Base-by-base conservation (phyloP, 768 basidiomycete species). In the Mycena polygramma region DNA sequence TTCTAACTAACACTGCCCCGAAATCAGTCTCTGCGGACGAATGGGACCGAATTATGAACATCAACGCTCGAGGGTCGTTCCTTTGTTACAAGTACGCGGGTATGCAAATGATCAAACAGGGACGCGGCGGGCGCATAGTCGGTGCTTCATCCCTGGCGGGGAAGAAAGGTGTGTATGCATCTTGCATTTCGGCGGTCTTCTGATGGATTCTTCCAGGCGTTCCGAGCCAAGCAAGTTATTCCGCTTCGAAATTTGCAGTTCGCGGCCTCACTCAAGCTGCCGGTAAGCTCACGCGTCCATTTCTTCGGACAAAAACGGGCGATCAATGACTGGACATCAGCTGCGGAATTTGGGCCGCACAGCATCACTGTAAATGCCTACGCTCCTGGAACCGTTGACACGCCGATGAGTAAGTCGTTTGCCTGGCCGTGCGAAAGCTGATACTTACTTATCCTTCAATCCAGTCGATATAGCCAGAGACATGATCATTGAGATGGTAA, bases 21-120 rank as follows among this genome's bases (percentile, higher is more conserved):
- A 30, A 30, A 17, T 6, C 22, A 68, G 66, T 57, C 2, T 8
- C 59, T 8, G 17, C 19, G 17, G 59, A 68, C 20, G 51, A 70
- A n/a, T 70, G 63, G 63, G 63, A 70, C n/a, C n/a, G 57, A 7
- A 13, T 70, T 9, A 51, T 63, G 57, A 30, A 17, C 49, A 26
- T 70, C 24, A 70, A 70, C 19, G 43, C 51, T 13, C 57, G 57
- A 2, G 69, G 69, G 5, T 5, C 41, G 0, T 59, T 70, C 36
- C 63, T 65, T 17, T 64, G 69, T 43, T 70, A 70, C 63, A 70
- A 65, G 43, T 65, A 65, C 43, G 69, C 69, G 1, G 69, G 46
- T 11, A 19, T 54, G 0, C 69, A 70, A 15, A 70, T 70, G 69
- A 63, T 65, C 24, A 55, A 65, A 6, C 69, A 70, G 48, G 69